These are phyloP conservation scores for Fusarium concolor DNA, from an alignment of 2,329 filamentous ascomycete species.

Conservation along the genomic window DNA sequence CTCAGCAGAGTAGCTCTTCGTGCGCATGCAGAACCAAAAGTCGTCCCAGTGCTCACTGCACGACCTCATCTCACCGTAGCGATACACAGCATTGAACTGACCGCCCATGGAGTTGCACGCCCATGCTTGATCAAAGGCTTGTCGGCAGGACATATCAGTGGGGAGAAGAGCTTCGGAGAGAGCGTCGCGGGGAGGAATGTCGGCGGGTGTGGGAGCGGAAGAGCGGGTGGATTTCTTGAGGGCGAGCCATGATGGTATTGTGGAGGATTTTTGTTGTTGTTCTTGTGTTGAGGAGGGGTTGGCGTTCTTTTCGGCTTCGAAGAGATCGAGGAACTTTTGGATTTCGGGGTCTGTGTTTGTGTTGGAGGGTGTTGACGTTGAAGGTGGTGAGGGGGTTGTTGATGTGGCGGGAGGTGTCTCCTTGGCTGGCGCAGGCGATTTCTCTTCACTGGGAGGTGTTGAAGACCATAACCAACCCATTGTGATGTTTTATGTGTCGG, in stretches of 20 bases:
- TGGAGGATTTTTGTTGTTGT: slow-evolving; percentile 47
- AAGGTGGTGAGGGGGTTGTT: slow-evolving; percentile 24
- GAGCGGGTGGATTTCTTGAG: slow-evolving; percentile 48
- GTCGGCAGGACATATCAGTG: slow-evolving; percentile 86
- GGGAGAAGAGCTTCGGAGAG: slow-evolving; percentile 79
- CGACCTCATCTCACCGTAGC: slow-evolving; percentile 79
- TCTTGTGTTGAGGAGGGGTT: slow-evolving; percentile 37
- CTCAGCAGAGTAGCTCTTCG: slow-evolving; percentile 70
- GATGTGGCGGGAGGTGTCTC: slow-evolving; percentile 40
- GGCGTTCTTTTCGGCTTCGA: slow-evolving; percentile 51
- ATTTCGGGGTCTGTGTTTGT: slow-evolving; percentile 62
- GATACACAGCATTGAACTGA: slow-evolving; percentile 92
- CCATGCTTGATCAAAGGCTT: slow-evolving; percentile 92
- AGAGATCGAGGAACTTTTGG: slow-evolving; percentile 64
- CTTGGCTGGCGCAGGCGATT: slow-evolving; percentile 42
- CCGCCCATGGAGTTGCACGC: slow-evolving; percentile 93
- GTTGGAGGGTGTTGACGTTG: slow-evolving; percentile 28
- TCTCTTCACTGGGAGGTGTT: slow-evolving; percentile 41
- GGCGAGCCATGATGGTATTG: slow-evolving; percentile 53
- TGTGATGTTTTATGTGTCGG: slow-evolving; percentile 32
- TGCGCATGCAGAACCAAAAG: slow-evolving; percentile 98
- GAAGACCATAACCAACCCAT: slow-evolving; percentile 75
- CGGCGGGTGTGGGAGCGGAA: slow-evolving; percentile 36
- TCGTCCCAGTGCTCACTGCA: slow-evolving; percentile 91
- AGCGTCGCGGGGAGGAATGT: slow-evolving; percentile 52